Evolutionary conservation across 106 monocot species (phyloP), one percentile per base, ranked within the genome.

Genomic region (Acorus calamus): DNA sequence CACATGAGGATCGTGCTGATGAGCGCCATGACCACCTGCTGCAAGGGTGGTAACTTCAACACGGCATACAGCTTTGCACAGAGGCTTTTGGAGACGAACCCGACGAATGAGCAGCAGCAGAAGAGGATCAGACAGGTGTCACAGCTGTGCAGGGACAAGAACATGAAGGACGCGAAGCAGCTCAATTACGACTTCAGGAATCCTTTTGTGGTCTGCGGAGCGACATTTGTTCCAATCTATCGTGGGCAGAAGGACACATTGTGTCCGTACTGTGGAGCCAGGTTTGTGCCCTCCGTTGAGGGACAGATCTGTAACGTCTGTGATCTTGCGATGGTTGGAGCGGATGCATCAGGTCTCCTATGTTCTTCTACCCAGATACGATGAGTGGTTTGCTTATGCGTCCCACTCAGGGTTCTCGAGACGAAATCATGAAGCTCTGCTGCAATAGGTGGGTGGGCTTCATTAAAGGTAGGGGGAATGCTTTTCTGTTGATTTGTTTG

Each of bases 181-280:
- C 71, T 93, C 4, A 83, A 93, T 58, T 93, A 85, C 58, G 88
- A 85, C 72, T 93, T 67, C 51, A 73, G 92, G 58, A 93, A 88
- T 66, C 88, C 88, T 6, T 88, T 93, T 76, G 88, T 93, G 12
- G 83, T 93, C 43, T 88, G 88, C 70, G 88, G 92, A 11, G 75
- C 85, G 28, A 88, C 85, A 10, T 93, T 74, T 61, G 85, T 80
- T 62, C 92, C 92, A 6, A 93, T 93, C 61, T 93, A 88, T 64
- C 88, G 92, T 52, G 92, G 92, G 13, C 92, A 93, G 78, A 88
- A 83, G 69, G 85, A 88, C 53, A 71, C 83, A 3, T 72, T 76
- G 10, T 93, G 92, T 62, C 88, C 88, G 3, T 93, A 83, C 61
- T 93, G 92, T 60, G 76, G 80, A 7, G 71, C 88, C 7, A 67